Base-by-base conservation (phyloP, 257 asterid genomes). In the Parsonsia alboflavescens region DNA sequence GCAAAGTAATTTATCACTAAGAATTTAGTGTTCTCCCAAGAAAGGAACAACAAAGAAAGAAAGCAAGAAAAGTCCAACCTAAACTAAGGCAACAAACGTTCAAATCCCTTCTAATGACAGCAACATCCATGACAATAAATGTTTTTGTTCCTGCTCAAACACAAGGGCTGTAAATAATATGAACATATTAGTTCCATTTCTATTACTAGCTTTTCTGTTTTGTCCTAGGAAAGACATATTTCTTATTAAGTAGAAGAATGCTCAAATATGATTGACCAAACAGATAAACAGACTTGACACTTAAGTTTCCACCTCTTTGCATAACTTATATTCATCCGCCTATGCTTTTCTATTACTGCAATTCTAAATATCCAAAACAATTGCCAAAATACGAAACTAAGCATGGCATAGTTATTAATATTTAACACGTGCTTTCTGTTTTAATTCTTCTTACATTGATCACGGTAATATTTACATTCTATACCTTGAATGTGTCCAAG, bases 401-500 rank as follows among this genome's bases (percentile, higher is more conserved):
- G 58, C 24, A 46, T 28, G 12, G 28, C 28, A 17, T 5, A 19
- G 48, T 28, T 16, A 6, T 17, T 70, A 4, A 12, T 26, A 52
- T 52, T 52, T 16, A 5, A 15, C n/a, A 50, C 28, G 42, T 26
- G 36, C 17, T 26, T 13, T 59, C 11, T 13, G 5, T 42, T 45
- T 59, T 24, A 36, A 12, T 17, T 0, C 5, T 62, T 17, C 24
- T 19, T 19, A 44, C 65, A 33, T 62, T 22, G 71, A 45, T 59
- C 24, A 7, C 16, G 17, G 54, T 26, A 10, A 61, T 39, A 72
- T 63, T 30, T 42, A 56, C n/a, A 19, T 22, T 71, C 57, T 77
- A 66, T 73, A 91, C 98, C 94, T 91, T 94, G 79, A 85, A 89
- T 24, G 98, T 94, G 71, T 91, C 97, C 65, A 88, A 75, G 77